Evolutionary conservation across 106 monocot genomes (phyloP), one percentile per base, ranked within the genome.

Genomic region (Hemerocallis citrina): DNA sequence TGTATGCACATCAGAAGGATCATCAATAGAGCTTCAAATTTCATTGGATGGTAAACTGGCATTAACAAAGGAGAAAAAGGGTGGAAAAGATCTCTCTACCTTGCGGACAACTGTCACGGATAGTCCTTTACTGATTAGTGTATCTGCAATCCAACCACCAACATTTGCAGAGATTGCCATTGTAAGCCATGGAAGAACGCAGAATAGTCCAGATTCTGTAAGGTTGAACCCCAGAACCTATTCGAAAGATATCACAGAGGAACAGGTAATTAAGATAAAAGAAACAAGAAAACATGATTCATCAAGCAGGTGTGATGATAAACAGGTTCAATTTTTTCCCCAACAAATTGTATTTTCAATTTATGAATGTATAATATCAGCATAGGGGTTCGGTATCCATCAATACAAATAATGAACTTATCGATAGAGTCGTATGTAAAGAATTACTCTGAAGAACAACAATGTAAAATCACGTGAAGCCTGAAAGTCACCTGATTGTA

Each of bases 171-270:
- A 88, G 69, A 84, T 33, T 10, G 88, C 92, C 92, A 92, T 92
- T 36, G 92, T 85, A 42, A 92, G 70, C 92, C 92, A 92, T 11
- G 87, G 92, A 65, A 92, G 87, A 70, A 92, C 81, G 59, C 88
- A 88, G 38, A 88, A 47, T 49, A 92, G 78, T 6, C 92, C 81
- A 41, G 88, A 92, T 29, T 92, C 92, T 28, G 86, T 92, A 43
- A 92, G 88, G 76, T 92, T 88, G 69, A 92, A 85, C 68, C 85
- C 85, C 63, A 92, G 71, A 41, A 92, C 92, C 92, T 92, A 52
- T n/a, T 58, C 10, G 31, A 48, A 58, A 49, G 6, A 39, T 5
- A 54, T 45, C 25, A 68, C 14, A 59, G 23, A 21, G 16, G 35
- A 62, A 10, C 0, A 40, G 12, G 23, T 39, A 27, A 39, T 19